phyloP scores from a whole-genome alignment of 257 asterid genomes.

The Plantago elongata region DNA sequence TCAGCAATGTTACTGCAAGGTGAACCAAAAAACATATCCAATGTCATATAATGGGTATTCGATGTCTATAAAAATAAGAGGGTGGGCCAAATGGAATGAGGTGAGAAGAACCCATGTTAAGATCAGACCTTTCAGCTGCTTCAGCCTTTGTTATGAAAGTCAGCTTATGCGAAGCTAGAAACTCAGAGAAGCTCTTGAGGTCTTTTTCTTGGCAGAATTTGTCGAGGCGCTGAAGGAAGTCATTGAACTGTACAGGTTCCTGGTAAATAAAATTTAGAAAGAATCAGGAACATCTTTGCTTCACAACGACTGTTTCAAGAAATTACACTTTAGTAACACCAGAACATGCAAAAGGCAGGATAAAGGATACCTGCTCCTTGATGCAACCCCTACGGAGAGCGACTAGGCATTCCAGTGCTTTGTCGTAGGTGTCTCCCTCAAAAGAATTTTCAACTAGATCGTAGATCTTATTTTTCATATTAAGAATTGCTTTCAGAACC shows the following conservation, averaged over 20 bases:
- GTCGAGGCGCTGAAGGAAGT: conserved; percentile 49
- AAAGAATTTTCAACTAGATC: conserved; percentile 60
- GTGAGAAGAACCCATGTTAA: background rate
- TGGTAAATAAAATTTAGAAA: conserved; percentile 20
- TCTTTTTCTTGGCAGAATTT: conserved; percentile 50
- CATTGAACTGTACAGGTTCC: conserved; percentile 88
- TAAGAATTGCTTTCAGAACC: conserved; percentile 66
- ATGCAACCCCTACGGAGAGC: conserved; percentile 90
- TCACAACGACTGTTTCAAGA: background rate
- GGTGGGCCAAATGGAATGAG: background rate
- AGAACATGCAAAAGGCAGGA: background rate
- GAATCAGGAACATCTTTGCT: background rate
- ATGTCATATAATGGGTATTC: conserved; percentile 8
- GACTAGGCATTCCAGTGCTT: conserved; percentile 61
- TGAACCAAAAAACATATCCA: background rate
- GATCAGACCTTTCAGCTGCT: conserved; percentile 72
- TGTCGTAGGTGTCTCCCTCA: conserved; percentile 51
- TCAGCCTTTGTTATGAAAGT: conserved; percentile 64
- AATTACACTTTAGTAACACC: background rate
- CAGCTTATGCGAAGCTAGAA: conserved; percentile 40
- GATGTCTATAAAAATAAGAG: background rate
- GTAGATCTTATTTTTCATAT: conserved; percentile 60
- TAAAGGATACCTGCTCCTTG: conserved; percentile 60
- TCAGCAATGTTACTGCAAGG: conserved; percentile 58
- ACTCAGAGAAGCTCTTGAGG: conserved; percentile 41